Percentiles rank a stretch among this genome's conserved stretches.
phyloP scores from a whole-genome alignment of 2,329 filamentous ascomycete species.

The Corynespora cassiicola region DNA sequence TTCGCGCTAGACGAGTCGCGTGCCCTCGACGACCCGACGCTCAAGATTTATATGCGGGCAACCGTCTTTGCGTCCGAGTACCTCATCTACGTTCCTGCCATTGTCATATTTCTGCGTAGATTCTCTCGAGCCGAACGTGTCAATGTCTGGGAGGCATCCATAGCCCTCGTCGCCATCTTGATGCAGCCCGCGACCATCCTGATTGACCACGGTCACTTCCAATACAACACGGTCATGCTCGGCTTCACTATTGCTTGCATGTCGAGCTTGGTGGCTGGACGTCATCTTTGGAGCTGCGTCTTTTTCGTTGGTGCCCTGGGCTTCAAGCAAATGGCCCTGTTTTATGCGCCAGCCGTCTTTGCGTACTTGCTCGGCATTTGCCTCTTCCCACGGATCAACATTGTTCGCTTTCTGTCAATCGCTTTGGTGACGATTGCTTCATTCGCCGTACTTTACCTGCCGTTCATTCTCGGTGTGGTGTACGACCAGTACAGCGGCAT shows the following conservation, averaged over 20 bases:
- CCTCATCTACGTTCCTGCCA: constrained; percentile 83
- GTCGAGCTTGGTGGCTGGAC: constrained; percentile 85
- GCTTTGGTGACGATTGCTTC: constrained; percentile 74
- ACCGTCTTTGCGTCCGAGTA: constrained; percentile 93
- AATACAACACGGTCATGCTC: constrained; percentile 99
- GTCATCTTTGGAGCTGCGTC: constrained; percentile 85
- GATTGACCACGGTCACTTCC: constrained; percentile 94
- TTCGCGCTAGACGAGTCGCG: constrained; percentile 85
- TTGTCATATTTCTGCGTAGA: constrained; percentile 83
- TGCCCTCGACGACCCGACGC: constrained; percentile 75
- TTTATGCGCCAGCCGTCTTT: constrained; percentile 93
- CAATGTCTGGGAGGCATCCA: constrained; percentile 79
- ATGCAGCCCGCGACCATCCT: constrained; percentile 92
- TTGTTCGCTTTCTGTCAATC: constrained; percentile 75
- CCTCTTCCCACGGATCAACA: constrained; percentile 73
- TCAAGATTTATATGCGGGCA: constrained; percentile 96
- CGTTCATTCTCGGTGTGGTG: constrained; percentile 74
- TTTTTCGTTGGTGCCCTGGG: constrained; percentile 95
- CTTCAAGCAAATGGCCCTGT: constrained; percentile 99
- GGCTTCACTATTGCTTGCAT: constrained; percentile 86
- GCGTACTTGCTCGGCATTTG: constrained; percentile 89
- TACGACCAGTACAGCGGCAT: constrained; percentile 73
- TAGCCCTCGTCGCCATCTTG: constrained; percentile 87
- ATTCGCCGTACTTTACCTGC: constrained; percentile 77
- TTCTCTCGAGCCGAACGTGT: constrained; percentile 79